A percentile compares a stretch with the other conserved stretches of the same genome.
These are phyloP conservation scores for Fusarium sp. DNA, from an alignment of 2,329 filamentous ascomycete genomes.

Conservation along the genomic window DNA sequence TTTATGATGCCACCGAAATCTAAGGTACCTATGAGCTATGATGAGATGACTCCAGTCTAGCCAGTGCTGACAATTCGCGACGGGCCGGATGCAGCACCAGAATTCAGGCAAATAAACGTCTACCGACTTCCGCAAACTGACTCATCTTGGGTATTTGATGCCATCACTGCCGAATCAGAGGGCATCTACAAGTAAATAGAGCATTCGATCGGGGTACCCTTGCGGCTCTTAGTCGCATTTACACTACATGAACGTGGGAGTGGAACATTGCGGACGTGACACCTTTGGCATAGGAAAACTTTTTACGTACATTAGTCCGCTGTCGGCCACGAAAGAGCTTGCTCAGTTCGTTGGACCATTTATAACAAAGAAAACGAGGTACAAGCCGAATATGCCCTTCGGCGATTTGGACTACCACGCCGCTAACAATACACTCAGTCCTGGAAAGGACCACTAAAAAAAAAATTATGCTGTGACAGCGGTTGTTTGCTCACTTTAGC, in stretches of 20 bases:
- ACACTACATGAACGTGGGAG: conserved; percentile 21
- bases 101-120: conserved; percentile 29
- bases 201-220: conserved; percentile 30
- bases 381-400: conserved; percentile 22
- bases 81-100: conserved; percentile 42
- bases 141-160: conserved; percentile 33
- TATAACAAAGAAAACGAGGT: conserved; percentile 13
- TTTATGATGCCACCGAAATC: conserved; percentile 34
- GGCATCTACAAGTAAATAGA: conserved; percentile 1
- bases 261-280: conserved; percentile 12
- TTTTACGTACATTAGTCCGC: conserved; percentile 30
- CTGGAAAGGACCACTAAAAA: conserved; percentile 33
- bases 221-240: conserved; percentile 28
- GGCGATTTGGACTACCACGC: conserved; percentile 19
- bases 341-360: conserved; percentile 16
- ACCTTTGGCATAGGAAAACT: conserved; percentile 27
- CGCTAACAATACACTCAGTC: conserved; percentile 32
- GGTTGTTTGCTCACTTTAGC: conserved; percentile 14
- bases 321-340: conserved; percentile 32
- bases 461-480: conserved; percentile 5
- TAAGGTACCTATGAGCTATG: conserved; percentile 27
- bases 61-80: conserved; percentile 36
- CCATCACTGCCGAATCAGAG: conserved; percentile 33
- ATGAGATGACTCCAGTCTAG: conserved; percentile 34
- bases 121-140: conserved; percentile 45